Base-by-base conservation (phyloP, 306 rosid species). In the Lathyrus aphaca region DNA sequence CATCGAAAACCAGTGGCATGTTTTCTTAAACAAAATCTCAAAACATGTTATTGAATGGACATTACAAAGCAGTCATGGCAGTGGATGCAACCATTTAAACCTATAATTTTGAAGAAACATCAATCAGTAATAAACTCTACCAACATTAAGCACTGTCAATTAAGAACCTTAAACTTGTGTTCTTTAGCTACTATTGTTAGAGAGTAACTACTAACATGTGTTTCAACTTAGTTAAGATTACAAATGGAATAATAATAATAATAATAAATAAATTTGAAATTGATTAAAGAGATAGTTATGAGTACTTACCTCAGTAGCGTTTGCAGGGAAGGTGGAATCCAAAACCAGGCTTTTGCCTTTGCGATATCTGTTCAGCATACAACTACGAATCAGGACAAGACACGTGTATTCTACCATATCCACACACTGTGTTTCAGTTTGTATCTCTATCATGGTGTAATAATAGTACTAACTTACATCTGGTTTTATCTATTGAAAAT, bases 1-100 rank as follows among this genome's bases (percentile, higher is more conserved):
- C 77, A 77, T 57, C 76, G 46, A 67, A 75, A 77, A 66, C 78
- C 46, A 40, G 72, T 27, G 37, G 17, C 80, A 78, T 77, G 53
- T 25, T 68, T 68, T 53, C 67, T 69, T 10, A 32, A 62, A 62
- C 18, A 71, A 66, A 38, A 15, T 60, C 19, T n/a, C 55, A 12
- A 67, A 68, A 59, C 51, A 62, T 16, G 42, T 35, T 23, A 54
- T 54, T 54, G 17, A 54, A 23, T 54, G 37, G 16, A 18, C 8
- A 51, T 51, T 18, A 21, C 14, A 50, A 9, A 17, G 55, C 16
- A 16, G 55, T 30, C 8, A 30, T 35, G 10, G 39, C 2, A 32
- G 38, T 6, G 38, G 38, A 32, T 6, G 38, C 9, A 32, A 32
- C 38, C 38, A 32, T 32, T 30, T 30, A 30, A 30, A 5, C 38